phyloP scores from a whole-genome alignment of 306 rosid genomes.

The Pyrus bretschneideri region DNA sequence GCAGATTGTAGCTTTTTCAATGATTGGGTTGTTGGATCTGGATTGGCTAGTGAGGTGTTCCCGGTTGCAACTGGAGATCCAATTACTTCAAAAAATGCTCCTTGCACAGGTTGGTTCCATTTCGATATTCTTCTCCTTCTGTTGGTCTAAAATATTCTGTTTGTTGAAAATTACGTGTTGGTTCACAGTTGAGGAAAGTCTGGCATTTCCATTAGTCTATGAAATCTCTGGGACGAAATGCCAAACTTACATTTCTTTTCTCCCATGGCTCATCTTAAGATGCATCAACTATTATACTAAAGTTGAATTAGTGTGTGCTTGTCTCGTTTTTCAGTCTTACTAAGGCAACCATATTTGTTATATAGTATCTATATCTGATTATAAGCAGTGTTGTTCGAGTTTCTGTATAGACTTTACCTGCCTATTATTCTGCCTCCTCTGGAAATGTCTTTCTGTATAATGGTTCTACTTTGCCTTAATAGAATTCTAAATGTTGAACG shows the following conservation, averaged over 20 bases:
- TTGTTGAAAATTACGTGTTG: conserved; percentile 35
- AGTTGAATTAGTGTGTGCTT: neutral
- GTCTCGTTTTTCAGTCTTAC: neutral
- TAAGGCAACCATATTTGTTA: neutral
- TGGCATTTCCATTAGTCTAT: conserved; percentile 30
- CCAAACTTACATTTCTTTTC: neutral
- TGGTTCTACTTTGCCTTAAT: neutral
- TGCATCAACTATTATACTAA: neutral
- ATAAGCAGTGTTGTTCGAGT: neutral
- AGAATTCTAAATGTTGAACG: neutral
- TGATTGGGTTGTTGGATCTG: conserved; percentile 75
- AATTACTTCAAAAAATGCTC: conserved; percentile 28
- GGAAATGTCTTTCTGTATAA: neutral
- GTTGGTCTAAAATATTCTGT: conserved; percentile 24
- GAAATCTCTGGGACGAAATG: conserved; percentile 34
- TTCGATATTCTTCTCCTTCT: conserved; percentile 1
- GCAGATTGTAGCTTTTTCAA: conserved; percentile 86
- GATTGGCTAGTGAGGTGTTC: conserved; percentile 37
- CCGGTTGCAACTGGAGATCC: conserved; percentile 30
- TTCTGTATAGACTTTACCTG: neutral
- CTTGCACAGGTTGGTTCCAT: conserved; percentile 46
- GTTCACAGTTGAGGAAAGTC: conserved; percentile 24
- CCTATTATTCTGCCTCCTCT: neutral
- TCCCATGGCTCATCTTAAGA: neutral
- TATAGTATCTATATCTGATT: neutral